Base-by-base conservation (phyloP, 1,284 basidiomycete genomes). In the Butyriboletus appendiculatus region DNA sequence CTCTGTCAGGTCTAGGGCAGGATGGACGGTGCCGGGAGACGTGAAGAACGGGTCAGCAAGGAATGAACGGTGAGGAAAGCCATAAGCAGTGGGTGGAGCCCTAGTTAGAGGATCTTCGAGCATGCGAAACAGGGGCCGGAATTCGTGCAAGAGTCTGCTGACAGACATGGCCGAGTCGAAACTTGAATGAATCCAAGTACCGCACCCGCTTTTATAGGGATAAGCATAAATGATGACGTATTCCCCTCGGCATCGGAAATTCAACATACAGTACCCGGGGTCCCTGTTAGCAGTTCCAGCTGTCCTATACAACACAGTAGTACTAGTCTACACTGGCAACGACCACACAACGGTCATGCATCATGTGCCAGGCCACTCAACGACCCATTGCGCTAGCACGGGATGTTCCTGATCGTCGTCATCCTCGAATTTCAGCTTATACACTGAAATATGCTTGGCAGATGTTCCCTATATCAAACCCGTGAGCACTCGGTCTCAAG, bases 351-450 rank as follows among this genome's bases (percentile, higher is more conserved):
- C 7, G 20, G 44, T 59, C 50, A 69, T 59, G 59, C 30, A 42
- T 59, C 50, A 69, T 59, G 59, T 28, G 5, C 77, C 75, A 33
- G 88, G 89, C 80, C 84, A 90, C 64, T 88, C 88, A 33, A 91
- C 88, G 9, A 92, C 90, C 78, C 77, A 85, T 50, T 88, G 82
- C 2, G 88, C 86, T 24, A 79, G 72, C 16, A 92, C 87, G 30
- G 76, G 64, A 61, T 91, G 88, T 56, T 88, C 84, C 67, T 89
- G 87, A 62, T 90, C 86, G 58, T 90, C 88, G 57, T 92, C 89
- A 56, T 92, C 89, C 64, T 92, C 89, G 59, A 92, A 92, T 62
- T 87, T 88, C 28, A 92, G 77, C 67, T 86, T 86, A 71, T 92
- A 92, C 48, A 75, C 76, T 3, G 81, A 76, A 57, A 73, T 68